Percentiles rank a stretch among this genome's conserved stretches.
These are phyloP conservation scores for Agarophyton chilense DNA, from an alignment of 23 red algal genomes.

Conservation along the genomic window DNA sequence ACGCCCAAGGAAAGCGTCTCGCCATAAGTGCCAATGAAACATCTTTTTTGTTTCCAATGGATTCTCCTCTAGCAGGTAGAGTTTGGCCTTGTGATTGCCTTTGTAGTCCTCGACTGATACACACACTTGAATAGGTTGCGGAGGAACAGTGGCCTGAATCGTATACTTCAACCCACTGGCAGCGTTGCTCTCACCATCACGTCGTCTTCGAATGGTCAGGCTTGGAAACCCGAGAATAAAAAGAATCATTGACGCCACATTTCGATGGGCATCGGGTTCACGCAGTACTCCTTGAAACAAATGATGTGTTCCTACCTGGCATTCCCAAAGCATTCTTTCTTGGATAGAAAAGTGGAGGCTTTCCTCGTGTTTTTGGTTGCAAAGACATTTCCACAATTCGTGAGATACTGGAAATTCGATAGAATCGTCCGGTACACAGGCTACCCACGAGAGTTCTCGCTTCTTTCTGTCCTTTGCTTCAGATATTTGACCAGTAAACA, in stretches of 20 bases:
- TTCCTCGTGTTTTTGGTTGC: not conserved
- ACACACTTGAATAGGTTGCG: not conserved
- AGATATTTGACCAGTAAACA: not conserved
- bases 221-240: conserved; percentile 28
- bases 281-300: not conserved
- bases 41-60: not conserved
- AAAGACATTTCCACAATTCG: conserved; percentile 13
- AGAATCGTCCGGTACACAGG: not conserved
- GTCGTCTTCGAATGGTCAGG: not conserved
- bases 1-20: conserved; percentile 38
- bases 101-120: not conserved
- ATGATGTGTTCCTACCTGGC: conserved; percentile 44
- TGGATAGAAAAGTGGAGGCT: conserved; percentile 18
- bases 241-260: conserved; percentile 2
- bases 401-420: not conserved
- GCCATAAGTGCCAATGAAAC: conserved; percentile 51
- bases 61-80: not conserved
- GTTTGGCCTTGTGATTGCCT: not conserved
- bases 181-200: not conserved
- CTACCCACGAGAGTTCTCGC: not conserved
- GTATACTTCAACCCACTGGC: not conserved
- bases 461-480: not conserved
- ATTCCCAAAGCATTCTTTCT: conserved; percentile 58
- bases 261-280: conserved; percentile 19
- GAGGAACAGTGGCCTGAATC: not conserved